Percentiles rank a stretch among this genome's conserved stretches.
These are phyloP conservation scores for Aschersonia sp. DNA, from an alignment of 2,329 filamentous ascomycete genomes.

Conservation along the genomic window DNA sequence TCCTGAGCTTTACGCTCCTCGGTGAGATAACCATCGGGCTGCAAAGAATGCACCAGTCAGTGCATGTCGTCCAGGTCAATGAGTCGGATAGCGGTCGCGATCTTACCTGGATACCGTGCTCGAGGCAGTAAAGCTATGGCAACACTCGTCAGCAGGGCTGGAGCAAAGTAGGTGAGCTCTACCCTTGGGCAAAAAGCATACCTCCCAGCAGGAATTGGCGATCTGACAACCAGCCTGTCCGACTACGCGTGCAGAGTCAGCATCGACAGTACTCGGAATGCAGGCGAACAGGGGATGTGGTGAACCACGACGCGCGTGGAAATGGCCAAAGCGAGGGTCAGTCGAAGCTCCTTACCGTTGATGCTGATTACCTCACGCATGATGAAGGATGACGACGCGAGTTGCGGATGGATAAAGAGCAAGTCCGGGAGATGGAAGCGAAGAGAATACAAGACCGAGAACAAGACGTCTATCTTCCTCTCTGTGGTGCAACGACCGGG, in stretches of 20 bases:
- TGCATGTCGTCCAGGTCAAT: conserved; percentile 1
- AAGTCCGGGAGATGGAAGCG: conserved; percentile 8
- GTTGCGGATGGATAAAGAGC: conserved; percentile 6
- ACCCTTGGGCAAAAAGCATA: conserved; percentile 35
- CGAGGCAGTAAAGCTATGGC: conserved; percentile 91
- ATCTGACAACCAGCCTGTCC: conserved; percentile 99
- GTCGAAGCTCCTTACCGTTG: conserved; percentile 59
- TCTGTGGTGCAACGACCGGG: conserved; percentile 6
- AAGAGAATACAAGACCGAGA: conserved; percentile 10
- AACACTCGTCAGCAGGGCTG: conserved; percentile 4
- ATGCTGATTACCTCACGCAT: conserved; percentile 99
- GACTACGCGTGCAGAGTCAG: conserved; percentile 56
- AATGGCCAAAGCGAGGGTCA: conserved; percentile 15
- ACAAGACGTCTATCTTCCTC: conserved; percentile 4
- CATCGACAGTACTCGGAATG: conserved; percentile 9
- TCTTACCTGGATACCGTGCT: conserved; percentile 93
- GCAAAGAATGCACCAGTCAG: conserved; percentile 7
- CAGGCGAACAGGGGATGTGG: conserved; percentile 1
- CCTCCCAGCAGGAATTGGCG: conserved; percentile 99
- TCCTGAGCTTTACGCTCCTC: conserved; percentile 92
- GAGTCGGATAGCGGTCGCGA: conserved; percentile 5
- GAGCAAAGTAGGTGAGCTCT: conserved; percentile 8
- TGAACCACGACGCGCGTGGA: conserved; percentile 7
- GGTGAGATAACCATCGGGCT: conserved; percentile 98
- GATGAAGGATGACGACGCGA: conserved; percentile 28